Evolutionary conservation across 2,329 filamentous ascomycete genomes (phyloP), one percentile per base, ranked within the genome.

Genomic region (Dendryphion nanum): DNA sequence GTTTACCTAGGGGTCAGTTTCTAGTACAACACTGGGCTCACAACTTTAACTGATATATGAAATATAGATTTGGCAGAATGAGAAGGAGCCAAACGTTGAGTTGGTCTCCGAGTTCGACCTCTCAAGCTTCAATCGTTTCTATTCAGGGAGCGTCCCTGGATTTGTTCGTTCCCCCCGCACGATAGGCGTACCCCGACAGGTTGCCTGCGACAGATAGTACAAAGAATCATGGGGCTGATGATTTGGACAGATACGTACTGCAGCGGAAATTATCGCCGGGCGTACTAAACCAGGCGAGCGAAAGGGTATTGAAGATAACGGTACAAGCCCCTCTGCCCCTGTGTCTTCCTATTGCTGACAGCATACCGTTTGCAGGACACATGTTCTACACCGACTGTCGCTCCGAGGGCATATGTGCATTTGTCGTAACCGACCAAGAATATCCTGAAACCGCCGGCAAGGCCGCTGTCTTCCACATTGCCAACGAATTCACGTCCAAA

Each of bases 401-500:
- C 39, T 57, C 57, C 26, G 71, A 74, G 51, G 72, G 72, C 38
- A 51, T 75, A 24, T 69, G 66, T 40, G 72, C 67, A 28, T 63
- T 75, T 47, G 67, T 73, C 19, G 69, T 74, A 44, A 64, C 64
- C 43, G 72, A 76, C 53, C 51, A 63, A 23, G 71, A 74, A 40
- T 76, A 76, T 54, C 70, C 70, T 78, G 89, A 67, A 23, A 76
- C 91, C 6, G 87, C 90, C 17, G 89, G 89, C 17, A 89, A 95
- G 65, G 85, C 89, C 67, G 77, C 96, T 37, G 81, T 95, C 51
- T 85, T 82, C 63, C 95, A 95, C 68, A 77, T 93, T 38, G 74
- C 89, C 65, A 88, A 95, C 68, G 89, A 95, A 66, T 96, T 95
- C 69, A 76, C 90, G 26, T 73, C 81, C 49, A 79, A 83, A 61